Evolutionary conservation across 176 grass and related monocot genomes (phyloP).

Genomic region (Tillandsia leiboldiana): DNA sequence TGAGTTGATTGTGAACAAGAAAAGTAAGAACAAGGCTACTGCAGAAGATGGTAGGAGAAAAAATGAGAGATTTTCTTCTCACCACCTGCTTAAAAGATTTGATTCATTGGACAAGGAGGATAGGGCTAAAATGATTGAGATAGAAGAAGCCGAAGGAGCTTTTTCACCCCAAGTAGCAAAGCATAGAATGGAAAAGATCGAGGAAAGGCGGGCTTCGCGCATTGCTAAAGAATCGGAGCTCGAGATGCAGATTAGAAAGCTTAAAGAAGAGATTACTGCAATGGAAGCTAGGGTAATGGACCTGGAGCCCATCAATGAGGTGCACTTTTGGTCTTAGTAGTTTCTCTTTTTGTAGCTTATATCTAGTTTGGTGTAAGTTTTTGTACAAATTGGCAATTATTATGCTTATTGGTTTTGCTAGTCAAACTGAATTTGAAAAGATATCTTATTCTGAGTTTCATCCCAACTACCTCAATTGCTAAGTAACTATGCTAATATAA

Average conservation of each 20-base stretch:
- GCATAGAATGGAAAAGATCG: not conserved
- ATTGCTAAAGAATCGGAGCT: not conserved
- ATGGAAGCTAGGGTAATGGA: constrained; percentile 12
- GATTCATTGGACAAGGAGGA: constrained; percentile 2
- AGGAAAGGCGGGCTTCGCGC: not conserved
- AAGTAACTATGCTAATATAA: not conserved
- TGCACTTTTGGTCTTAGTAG: not conserved
- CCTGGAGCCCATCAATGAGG: constrained; percentile 3
- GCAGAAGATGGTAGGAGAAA: not conserved
- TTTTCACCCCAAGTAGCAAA: not conserved
- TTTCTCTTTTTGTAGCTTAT: not conserved
- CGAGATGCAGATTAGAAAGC: constrained; percentile 7
- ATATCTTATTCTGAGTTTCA: not conserved
- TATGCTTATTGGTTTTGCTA: not conserved
- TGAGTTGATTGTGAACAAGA: not conserved
- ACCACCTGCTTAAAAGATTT: not conserved
- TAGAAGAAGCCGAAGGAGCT: not conserved
- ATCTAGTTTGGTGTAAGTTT: not conserved
- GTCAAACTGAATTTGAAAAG: not conserved
- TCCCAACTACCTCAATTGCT: not conserved
- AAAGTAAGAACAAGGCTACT: not conserved
- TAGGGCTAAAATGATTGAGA: not conserved
- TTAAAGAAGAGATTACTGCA: constrained; percentile 14
- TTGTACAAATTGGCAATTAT: not conserved
- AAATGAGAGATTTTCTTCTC: not conserved